Conservation (phyloP, 116 monocot genomes). For the Papilionanthe hybrid region DNA sequence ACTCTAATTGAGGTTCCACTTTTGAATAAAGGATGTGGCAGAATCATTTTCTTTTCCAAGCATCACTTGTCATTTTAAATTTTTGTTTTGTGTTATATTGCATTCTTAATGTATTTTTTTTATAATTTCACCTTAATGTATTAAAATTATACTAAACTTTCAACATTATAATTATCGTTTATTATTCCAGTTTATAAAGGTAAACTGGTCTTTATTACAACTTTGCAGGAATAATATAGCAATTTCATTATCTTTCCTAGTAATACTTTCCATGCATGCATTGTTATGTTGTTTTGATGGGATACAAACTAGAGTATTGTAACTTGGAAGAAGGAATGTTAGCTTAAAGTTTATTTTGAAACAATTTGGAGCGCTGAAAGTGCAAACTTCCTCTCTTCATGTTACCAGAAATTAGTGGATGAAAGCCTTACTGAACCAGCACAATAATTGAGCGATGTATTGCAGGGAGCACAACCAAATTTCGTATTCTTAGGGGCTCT, state of each 20-base stretch:
- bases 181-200: neutral
- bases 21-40: too few species aligned
- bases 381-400: neutral
- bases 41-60: too few species aligned
- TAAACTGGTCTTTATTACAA: neutral
- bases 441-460: neutral
- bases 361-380: neutral
- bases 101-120: too few species aligned
- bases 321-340: too few species aligned
- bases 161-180: neutral
- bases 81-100: too few species aligned
- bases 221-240: neutral
- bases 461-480: neutral
- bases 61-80: too few species aligned
- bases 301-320: too few species aligned
- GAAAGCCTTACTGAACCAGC: neutral
- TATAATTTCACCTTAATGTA: too few species aligned
- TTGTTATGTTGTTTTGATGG: too few species aligned
- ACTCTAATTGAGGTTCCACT: too few species aligned
- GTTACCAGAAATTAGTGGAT: neutral
- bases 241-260: neutral
- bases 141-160: too few species aligned
- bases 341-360: neutral
- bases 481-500: neutral
- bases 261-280: neutral